Conservation (phyloP, 306 rosid species). For the Pueraria montana region DNA sequence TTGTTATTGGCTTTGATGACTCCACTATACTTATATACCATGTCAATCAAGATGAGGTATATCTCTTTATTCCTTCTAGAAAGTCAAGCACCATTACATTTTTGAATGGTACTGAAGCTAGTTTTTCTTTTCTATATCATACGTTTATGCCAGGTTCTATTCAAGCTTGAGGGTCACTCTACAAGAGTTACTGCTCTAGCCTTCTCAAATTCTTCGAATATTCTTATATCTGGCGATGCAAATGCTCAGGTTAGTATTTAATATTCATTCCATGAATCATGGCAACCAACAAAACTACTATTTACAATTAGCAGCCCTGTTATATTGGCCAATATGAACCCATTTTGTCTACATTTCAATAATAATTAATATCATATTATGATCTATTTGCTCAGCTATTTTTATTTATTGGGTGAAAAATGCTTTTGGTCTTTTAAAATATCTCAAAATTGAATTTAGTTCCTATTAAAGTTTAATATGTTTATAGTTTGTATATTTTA, state of each 20-base stretch:
- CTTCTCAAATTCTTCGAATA: constrained; percentile 45
- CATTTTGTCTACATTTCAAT: too few relatives aligned
- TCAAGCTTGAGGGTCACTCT: constrained; percentile 48
- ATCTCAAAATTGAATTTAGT: too few relatives aligned
- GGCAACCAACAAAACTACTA: too few relatives aligned
- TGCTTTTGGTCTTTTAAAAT: too few relatives aligned
- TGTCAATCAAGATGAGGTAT: constrained; percentile 21
- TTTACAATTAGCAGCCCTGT: too few relatives aligned
- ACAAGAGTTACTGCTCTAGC: constrained; percentile 54
- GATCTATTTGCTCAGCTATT: too few relatives aligned
- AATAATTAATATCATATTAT: too few relatives aligned
- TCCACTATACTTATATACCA: constrained; percentile 41
- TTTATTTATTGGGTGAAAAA: too few relatives aligned
- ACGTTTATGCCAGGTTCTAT: background rate
- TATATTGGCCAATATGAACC: too few relatives aligned
- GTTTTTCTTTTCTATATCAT: background rate
- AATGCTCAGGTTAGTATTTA: constrained; percentile 30
- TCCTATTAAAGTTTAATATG: too few relatives aligned
- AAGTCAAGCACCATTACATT: background rate
- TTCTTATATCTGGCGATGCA: constrained; percentile 55
- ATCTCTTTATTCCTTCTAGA: background rate
- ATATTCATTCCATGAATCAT: background rate
- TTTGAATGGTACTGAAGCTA: background rate
- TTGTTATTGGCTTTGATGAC: constrained; percentile 54
- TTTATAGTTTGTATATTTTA: too few relatives aligned